Evolutionary conservation across 208 protist genomes (phyloP).

Genomic region (Porcisia hertigi): DNA sequence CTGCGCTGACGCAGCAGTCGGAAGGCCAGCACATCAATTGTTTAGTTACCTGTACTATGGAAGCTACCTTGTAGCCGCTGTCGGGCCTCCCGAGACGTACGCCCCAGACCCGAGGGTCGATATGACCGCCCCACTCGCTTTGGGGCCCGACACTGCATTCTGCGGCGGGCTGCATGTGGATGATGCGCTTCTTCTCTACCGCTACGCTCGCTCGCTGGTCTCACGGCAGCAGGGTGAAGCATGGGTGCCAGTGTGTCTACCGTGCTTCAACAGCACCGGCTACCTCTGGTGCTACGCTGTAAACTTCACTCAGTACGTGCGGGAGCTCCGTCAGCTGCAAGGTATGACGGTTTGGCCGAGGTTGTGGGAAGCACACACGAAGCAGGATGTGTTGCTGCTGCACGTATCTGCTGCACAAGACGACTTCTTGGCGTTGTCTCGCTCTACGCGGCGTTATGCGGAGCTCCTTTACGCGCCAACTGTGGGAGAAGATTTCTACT

Average conservation of each 20-base stretch:
- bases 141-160: constrained; percentile 14
- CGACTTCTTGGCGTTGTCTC: constrained; percentile 34
- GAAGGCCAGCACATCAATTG: constrained; percentile 38
- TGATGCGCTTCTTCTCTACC: constrained; percentile 62
- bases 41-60: constrained; percentile 35
- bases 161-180: constrained; percentile 41
- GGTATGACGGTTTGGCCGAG: constrained; percentile 16
- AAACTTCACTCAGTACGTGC: constrained; percentile 25
- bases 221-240: constrained; percentile 56
- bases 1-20: constrained; percentile 12
- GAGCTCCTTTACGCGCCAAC: constrained; percentile 22
- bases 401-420: constrained; percentile 46
- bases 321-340: constrained; percentile 18
- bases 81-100: constrained; percentile 32
- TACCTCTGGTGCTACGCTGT: constrained; percentile 83
- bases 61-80: constrained; percentile 22
- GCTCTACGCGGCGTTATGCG: constrained; percentile 15
- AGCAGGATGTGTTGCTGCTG: constrained; percentile 42
- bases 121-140: constrained; percentile 3
- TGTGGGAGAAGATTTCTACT: constrained; percentile 23
- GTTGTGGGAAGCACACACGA: constrained; percentile 18
- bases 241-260: constrained; percentile 80
- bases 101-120: not conserved
- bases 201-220: constrained; percentile 54
- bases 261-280: constrained; percentile 66